phyloP scores from a whole-genome alignment of 176 grass and related monocot genomes.

The Bromus sterilis region DNA sequence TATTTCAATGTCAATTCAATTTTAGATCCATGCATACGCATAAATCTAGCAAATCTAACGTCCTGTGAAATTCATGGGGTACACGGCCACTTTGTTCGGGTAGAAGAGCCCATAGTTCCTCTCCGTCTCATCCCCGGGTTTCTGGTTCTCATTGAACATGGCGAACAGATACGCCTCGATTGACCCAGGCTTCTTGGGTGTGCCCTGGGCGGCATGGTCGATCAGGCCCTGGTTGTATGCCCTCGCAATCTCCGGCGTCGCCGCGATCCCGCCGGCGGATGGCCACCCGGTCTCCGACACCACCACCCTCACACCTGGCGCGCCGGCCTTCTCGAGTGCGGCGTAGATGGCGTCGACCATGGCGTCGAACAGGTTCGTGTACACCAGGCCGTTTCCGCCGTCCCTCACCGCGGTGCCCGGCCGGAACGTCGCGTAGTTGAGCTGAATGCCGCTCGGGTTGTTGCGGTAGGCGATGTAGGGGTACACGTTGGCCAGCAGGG shows the following conservation, averaged over 20 bases:
- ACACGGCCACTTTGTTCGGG: constrained; percentile 50
- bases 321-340: constrained; percentile 29
- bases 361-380: background rate
- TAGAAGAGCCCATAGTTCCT: constrained; percentile 77
- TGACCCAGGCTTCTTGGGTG: constrained; percentile 35
- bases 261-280: constrained; percentile 16
- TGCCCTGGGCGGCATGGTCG: constrained; percentile 38
- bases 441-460: background rate
- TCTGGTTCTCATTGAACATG: constrained; percentile 82
- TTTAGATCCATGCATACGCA: too few species aligned
- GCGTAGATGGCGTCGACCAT: constrained; percentile 13
- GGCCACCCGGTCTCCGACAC: constrained; percentile 77
- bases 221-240: constrained; percentile 66
- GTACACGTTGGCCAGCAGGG: background rate
- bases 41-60: too few species aligned
- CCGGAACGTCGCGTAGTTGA: background rate
- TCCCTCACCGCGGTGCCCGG: background rate
- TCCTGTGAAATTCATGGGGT: constrained; percentile 42
- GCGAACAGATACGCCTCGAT: constrained; percentile 58
- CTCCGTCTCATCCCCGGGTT: constrained; percentile 18
- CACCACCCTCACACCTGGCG: constrained; percentile 26
- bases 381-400: background rate
- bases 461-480: background rate
- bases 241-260: constrained; percentile 22
- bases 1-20: too few species aligned